These are phyloP conservation scores for Diplotaxis tenuifolia DNA, from an alignment of 345 rosid species.

Conservation along the genomic window DNA sequence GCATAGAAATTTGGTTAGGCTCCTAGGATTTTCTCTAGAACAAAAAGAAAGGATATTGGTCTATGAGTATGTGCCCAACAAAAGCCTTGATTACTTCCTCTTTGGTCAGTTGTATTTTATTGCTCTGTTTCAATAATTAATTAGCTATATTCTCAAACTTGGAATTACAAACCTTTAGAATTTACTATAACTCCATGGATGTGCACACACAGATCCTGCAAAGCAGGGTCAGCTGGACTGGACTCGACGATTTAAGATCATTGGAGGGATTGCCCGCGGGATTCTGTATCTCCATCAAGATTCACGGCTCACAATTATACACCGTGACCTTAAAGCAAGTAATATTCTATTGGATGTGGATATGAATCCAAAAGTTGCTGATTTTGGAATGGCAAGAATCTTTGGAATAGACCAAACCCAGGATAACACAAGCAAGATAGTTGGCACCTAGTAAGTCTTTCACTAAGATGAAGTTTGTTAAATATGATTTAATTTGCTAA, in stretches of 20 bases:
- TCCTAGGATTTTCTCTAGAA: constrained; percentile 27
- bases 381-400: constrained; percentile 64
- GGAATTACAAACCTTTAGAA: not conserved
- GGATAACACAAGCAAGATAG: constrained; percentile 46
- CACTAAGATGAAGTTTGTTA: not conserved
- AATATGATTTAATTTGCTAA: not conserved
- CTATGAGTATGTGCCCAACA: constrained; percentile 35
- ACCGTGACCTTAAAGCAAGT: constrained; percentile 62
- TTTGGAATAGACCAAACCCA: constrained; percentile 38
- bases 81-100: constrained; percentile 36
- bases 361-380: constrained; percentile 61
- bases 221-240: constrained; percentile 43
- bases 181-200: not conserved
- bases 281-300: constrained; percentile 44
- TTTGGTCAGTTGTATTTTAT: constrained; percentile 19
- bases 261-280: constrained; percentile 47
- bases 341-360: constrained; percentile 51
- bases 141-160: not conserved
- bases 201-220: constrained; percentile 31
- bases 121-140: not conserved
- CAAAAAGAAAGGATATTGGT: constrained; percentile 30
- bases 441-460: constrained; percentile 60
- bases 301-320: constrained; percentile 56
- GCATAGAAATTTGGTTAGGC: constrained; percentile 31
- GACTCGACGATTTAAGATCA: constrained; percentile 42